Evolutionary conservation across 169 alveolate species (phyloP).

Genomic region (Eimeria necatrix): DNA sequence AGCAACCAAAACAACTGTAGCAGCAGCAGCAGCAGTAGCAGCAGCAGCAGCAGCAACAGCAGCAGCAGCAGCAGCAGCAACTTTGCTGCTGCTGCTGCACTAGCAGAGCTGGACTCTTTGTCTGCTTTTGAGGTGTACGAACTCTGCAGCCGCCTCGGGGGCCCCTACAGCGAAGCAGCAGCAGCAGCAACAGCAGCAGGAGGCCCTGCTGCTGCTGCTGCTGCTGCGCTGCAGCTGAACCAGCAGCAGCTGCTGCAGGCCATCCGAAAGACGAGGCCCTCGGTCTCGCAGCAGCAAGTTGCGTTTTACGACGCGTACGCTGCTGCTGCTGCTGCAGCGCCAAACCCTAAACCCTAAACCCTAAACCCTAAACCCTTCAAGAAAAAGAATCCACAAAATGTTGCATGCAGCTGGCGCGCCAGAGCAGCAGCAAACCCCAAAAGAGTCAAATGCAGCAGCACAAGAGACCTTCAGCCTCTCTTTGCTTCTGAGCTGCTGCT

Average conservation of each 20-base stretch:
- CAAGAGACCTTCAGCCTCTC: neutral
- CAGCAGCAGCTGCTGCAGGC: constrained; percentile 59
- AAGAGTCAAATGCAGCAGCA: too few relatives aligned
- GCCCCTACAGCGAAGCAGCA: neutral
- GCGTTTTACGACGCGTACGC: constrained; percentile 23
- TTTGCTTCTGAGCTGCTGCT: neutral
- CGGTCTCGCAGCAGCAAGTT: constrained; percentile 35
- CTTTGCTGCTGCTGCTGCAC: neutral
- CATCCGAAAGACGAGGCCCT: neutral
- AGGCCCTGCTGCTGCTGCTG: constrained; percentile 25
- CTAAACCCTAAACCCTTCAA: too few relatives aligned
- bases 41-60: constrained; percentile 41
- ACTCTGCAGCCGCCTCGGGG: neutral
- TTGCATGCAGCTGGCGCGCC: too few relatives aligned
- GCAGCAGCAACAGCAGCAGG: constrained; percentile 42
- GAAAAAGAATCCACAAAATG: too few relatives aligned
- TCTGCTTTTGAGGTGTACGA: constrained; percentile 18
- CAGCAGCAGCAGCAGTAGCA: too few relatives aligned
- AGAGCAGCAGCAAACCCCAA: too few relatives aligned
- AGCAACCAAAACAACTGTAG: too few relatives aligned
- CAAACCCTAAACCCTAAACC: too few relatives aligned
- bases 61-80: neutral
- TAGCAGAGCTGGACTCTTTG: neutral
- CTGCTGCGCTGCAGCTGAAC: constrained; percentile 51
- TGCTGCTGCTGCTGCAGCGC: constrained; percentile 9